These are phyloP conservation scores for Ogataea hybrid DNA, from an alignment of 1,139 yeast genomes.

Conservation along the genomic window DNA sequence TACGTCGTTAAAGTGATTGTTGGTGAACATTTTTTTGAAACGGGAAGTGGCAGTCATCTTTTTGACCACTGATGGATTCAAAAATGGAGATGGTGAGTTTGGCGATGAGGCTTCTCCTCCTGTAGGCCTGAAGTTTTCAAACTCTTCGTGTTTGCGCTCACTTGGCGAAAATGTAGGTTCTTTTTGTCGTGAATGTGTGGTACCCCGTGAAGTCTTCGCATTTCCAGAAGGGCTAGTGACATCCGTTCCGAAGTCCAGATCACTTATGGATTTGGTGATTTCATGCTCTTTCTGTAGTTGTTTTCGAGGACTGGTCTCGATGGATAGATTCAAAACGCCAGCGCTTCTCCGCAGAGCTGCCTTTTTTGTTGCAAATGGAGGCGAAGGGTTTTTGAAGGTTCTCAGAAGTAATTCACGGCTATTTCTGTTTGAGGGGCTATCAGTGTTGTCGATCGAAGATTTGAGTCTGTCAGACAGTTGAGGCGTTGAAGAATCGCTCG, in stretches of 20 bases:
- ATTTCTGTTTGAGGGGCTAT: slow-evolving; percentile 6
- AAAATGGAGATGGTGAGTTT: slow-evolving; percentile 46
- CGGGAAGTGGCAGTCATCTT: slow-evolving; percentile 40
- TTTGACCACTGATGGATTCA: slow-evolving; percentile 41
- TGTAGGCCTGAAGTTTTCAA: not conserved
- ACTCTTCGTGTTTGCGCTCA: slow-evolving; percentile 15
- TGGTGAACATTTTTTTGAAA: slow-evolving; percentile 21
- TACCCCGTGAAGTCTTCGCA: too few relatives aligned
- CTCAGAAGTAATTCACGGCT: not conserved
- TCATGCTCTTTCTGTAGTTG: slow-evolving; percentile 22
- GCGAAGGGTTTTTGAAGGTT: slow-evolving; percentile 7
- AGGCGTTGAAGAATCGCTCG: slow-evolving; percentile 20
- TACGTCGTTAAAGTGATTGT: not conserved
- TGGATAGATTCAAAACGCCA: slow-evolving; percentile 37
- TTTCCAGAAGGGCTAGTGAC: too few relatives aligned
- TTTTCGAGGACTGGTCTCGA: slow-evolving; percentile 33
- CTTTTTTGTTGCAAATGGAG: slow-evolving; percentile 22
- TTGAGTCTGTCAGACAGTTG: slow-evolving; percentile 13
- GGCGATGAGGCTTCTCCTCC: not conserved
- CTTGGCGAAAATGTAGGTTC: too few relatives aligned
- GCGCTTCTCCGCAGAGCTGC: slow-evolving; percentile 38
- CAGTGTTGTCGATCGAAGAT: slow-evolving; percentile 1
- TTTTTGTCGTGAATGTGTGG: too few relatives aligned
- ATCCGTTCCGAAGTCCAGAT: slow-evolving; percentile 34
- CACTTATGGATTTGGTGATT: slow-evolving; percentile 32